Evolutionary conservation across 768 basidiomycete genomes (phyloP).

Genomic region (Kwoniella heveanensis): DNA sequence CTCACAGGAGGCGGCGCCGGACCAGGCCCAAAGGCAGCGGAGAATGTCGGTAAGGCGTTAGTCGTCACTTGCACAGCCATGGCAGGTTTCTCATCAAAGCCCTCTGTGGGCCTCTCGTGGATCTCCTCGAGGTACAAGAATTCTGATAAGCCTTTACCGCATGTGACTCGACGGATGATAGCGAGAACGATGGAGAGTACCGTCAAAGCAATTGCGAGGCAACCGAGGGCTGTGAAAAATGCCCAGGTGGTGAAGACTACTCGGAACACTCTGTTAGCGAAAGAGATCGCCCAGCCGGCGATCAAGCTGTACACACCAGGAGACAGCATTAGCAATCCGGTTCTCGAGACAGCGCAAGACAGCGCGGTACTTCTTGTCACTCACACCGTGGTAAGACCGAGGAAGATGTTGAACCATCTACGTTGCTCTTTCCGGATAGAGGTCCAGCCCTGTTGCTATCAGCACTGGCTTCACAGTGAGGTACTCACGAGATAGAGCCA

Average conservation of each 20-base stretch:
- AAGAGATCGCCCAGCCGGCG: conserved; percentile 16
- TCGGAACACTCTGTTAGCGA: conserved; percentile 13
- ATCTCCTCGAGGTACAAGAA: conserved; percentile 12
- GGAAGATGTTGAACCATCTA: conserved; percentile 9
- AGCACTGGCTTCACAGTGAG: not conserved
- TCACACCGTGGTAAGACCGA: conserved; percentile 2
- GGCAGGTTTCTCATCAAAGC: conserved; percentile 5
- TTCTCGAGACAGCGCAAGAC: not conserved
- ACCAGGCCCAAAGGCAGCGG: conserved; percentile 15
- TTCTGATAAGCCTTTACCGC: conserved; percentile 21
- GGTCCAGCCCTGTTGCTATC: conserved; percentile 4
- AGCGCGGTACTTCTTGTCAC: not conserved
- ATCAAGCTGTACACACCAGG: conserved; percentile 3
- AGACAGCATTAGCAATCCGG: not conserved
- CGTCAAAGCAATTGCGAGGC: conserved; percentile 10
- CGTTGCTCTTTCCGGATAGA: conserved; percentile 6
- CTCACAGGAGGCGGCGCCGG: conserved; percentile 11
- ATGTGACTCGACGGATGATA: conserved; percentile 6
- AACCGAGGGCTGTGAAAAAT: conserved; percentile 18
- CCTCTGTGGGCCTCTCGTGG: conserved; percentile 7
- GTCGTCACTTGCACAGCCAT: not conserved
- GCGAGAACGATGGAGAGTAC: conserved; percentile 12
- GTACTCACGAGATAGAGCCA: conserved; percentile 13
- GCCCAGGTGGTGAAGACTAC: conserved; percentile 18
- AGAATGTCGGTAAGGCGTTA: conserved; percentile 3